Percentiles rank a stretch among this genome's conserved stretches.
Evolutionary conservation across 805 yeast genomes (phyloP).

Genomic region (Jamesozyma hellenica): DNA sequence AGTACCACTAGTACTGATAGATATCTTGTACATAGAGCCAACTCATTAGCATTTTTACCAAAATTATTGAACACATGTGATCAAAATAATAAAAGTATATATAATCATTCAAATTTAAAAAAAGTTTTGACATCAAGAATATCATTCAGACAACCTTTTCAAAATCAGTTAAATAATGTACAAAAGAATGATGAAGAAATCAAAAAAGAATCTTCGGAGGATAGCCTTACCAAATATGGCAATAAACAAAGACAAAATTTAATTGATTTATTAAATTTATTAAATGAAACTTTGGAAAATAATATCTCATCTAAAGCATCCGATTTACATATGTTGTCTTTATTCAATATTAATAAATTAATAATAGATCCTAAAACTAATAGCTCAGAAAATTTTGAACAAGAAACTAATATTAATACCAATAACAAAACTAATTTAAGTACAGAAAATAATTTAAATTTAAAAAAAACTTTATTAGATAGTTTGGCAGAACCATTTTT

Average conservation of each 20-base stretch:
- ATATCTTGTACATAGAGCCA: conserved; percentile 11
- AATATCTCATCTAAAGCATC: conserved; percentile 23
- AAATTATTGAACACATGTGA: conserved; percentile 4
- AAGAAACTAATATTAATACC: neutral
- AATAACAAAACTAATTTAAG: neutral
- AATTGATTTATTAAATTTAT: conserved; percentile 19
- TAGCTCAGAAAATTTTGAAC: conserved; percentile 1
- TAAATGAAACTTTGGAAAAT: conserved; percentile 28
- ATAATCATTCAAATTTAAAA: neutral
- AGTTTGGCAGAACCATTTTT: conserved; percentile 30
- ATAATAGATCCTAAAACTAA: conserved; percentile 16
- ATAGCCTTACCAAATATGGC: conserved; percentile 8
- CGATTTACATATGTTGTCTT: conserved; percentile 26
- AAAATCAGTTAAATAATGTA: neutral
- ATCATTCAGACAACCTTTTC: conserved; percentile 3
- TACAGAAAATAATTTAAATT: conserved; percentile 7
- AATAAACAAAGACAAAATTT: conserved; percentile 23
- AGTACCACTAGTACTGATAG: neutral
- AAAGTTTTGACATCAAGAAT: conserved; percentile 1
- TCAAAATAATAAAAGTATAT: neutral
- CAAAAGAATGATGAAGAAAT: neutral
- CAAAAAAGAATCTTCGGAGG: neutral
- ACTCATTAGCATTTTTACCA: conserved; percentile 16
- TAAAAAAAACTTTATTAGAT: conserved; percentile 23
- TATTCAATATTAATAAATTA: conserved; percentile 25